phyloP scores from a whole-genome alignment of 805 yeast species.

The Metschnikowia corniflorae region DNA sequence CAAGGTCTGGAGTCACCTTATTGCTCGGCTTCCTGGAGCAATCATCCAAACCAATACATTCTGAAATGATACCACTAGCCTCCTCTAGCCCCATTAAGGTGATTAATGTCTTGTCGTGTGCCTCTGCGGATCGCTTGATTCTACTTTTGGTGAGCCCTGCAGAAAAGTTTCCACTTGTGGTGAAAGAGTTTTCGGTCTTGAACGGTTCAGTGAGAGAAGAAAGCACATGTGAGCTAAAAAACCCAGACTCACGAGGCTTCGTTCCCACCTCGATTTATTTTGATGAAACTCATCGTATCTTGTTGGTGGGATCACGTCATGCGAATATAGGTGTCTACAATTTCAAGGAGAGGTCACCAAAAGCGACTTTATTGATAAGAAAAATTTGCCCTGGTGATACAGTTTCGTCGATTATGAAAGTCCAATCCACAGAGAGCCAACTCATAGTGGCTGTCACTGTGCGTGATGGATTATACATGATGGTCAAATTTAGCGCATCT shows the following conservation, averaged over 20 bases:
- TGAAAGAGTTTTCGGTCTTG: conserved; percentile 32
- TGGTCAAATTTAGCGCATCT: conserved; percentile 23
- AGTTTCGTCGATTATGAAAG: conserved; percentile 49
- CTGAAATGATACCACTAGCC: background rate
- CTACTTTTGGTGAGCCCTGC: conserved; percentile 65
- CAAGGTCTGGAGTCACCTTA: conserved; percentile 41
- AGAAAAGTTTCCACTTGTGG: conserved; percentile 50
- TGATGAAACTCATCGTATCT: conserved; percentile 33
- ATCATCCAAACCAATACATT: conserved; percentile 1
- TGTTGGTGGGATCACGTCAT: conserved; percentile 69
- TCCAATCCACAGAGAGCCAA: conserved; percentile 24
- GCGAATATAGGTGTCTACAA: conserved; percentile 61
- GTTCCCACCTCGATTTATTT: conserved; percentile 47
- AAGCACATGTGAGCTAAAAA: conserved; percentile 23
- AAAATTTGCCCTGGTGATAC: conserved; percentile 66
- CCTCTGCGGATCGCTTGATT: conserved; percentile 21
- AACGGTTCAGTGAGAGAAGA: conserved; percentile 18
- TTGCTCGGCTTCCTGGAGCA: conserved; percentile 35
- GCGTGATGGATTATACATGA: conserved; percentile 63
- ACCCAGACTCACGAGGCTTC: conserved; percentile 13
- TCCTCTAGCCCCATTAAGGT: conserved; percentile 36
- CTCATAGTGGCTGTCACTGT: conserved; percentile 46
- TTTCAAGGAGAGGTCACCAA: conserved; percentile 21
- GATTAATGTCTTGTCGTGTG: conserved; percentile 45
- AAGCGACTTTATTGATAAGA: conserved; percentile 17